phyloP scores from a whole-genome alignment of 1,139 yeast genomes.

The Sugiyamaella castrensis region DNA sequence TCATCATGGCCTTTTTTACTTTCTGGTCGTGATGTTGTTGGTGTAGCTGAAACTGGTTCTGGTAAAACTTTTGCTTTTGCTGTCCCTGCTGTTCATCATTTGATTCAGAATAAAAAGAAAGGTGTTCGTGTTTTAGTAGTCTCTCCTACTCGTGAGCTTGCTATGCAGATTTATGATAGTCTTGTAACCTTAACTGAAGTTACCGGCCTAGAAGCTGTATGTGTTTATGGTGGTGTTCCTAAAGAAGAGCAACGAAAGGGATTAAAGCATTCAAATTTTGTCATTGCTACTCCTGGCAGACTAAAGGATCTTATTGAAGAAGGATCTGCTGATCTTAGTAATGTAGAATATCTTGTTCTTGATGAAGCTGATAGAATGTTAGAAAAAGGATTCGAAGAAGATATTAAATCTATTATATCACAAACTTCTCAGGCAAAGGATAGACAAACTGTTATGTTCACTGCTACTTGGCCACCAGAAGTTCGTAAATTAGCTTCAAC shows the following conservation, averaged over 20 bases:
- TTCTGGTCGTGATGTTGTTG: conserved; percentile 80
- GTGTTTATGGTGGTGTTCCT: conserved; percentile 97
- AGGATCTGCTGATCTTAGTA: conserved; percentile 69
- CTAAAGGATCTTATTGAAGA: conserved; percentile 87
- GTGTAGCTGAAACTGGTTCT: conserved; percentile 98
- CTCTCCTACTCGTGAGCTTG: conserved; percentile 97
- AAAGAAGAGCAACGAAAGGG: conserved; percentile 83
- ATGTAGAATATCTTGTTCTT: conserved; percentile 74
- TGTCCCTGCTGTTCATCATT: conserved; percentile 87
- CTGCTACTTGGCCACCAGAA: conserved; percentile 89
- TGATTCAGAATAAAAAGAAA: conserved; percentile 37
- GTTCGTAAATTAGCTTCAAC: conserved; percentile 87
- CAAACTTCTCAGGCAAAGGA: conserved; percentile 41
- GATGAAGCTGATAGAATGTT: conserved; percentile 99
- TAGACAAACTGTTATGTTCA: conserved; percentile 85
- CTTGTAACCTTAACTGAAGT: conserved; percentile 62
- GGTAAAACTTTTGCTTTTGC: conserved; percentile 98
- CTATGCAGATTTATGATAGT: conserved; percentile 89
- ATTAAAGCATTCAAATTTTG: conserved; percentile 64
- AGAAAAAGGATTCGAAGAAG: conserved; percentile 96
- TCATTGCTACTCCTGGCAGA: conserved; percentile 97
- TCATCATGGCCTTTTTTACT: conserved; percentile 93
- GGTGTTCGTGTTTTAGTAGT: conserved; percentile 77
- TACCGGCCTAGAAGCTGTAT: conserved; percentile 67
- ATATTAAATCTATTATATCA: conserved; percentile 76